A percentile compares a stretch with the other conserved stretches of the same genome.
Evolutionary conservation across 352 stramenopile species (phyloP).

Genomic region (Phytophthora quininea): DNA sequence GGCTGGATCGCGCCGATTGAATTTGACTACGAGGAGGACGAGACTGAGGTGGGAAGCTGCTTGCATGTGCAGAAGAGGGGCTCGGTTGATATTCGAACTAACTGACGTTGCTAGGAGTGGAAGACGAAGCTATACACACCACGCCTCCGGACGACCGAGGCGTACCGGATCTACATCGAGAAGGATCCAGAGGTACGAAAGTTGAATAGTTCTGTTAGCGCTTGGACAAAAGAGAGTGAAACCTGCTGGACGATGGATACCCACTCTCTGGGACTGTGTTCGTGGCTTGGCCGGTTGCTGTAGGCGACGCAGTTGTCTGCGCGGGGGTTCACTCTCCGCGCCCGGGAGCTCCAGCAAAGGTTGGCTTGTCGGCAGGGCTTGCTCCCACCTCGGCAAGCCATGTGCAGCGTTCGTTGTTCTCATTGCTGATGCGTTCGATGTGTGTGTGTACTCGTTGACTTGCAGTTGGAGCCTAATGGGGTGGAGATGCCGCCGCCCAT

Average conservation of each 20-base stretch:
- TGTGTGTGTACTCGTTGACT: conserved; percentile 2
- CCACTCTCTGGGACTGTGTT: conserved; percentile 32
- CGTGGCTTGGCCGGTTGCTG: conserved; percentile 33
- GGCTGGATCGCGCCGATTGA: conserved; percentile 65
- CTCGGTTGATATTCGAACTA: too few species aligned
- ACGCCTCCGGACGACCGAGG: conserved; percentile 69
- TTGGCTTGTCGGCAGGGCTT: conserved; percentile 41
- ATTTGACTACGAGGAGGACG: conserved; percentile 53
- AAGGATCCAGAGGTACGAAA: conserved; percentile 67
- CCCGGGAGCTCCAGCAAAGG: conserved; percentile 31
- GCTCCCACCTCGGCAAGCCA: conserved; percentile 24
- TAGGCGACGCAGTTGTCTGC: conserved; percentile 44
- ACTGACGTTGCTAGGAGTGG: conserved; percentile 35
- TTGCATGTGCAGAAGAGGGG: not conserved
- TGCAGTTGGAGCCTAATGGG: conserved; percentile 23
- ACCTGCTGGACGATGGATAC: conserved; percentile 26
- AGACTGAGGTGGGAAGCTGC: conserved; percentile 40
- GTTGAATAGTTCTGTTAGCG: conserved; percentile 6
- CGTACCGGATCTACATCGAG: conserved; percentile 85
- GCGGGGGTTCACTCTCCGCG: conserved; percentile 34
- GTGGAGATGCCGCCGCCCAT: conserved; percentile 19
- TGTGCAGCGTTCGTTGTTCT: not conserved
- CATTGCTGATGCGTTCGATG: conserved; percentile 9
- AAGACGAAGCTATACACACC: conserved; percentile 62
- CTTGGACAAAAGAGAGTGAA: conserved; percentile 14